A percentile compares a stretch with the other conserved stretches of the same genome.
Conservation (phyloP, 1,139 yeast genomes). For the Blastobotrys illinoisensis region DNA sequence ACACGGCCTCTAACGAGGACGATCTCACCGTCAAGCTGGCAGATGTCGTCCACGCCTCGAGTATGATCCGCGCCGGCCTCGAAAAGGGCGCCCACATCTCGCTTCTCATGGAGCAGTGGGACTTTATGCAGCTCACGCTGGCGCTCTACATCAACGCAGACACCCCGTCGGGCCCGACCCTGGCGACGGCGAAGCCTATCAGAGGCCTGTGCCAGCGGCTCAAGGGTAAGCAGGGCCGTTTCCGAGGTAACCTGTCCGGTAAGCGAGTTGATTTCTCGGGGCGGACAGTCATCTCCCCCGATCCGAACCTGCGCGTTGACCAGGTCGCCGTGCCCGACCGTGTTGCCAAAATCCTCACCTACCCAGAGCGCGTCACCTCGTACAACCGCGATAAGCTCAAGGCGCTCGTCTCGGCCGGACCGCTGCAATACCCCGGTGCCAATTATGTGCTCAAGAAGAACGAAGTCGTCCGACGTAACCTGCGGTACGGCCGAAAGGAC, state of each 20-base stretch:
- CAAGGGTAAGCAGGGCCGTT: slow-evolving; percentile 98
- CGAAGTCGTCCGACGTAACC: slow-evolving; percentile 80
- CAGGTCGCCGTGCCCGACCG: slow-evolving; percentile 98
- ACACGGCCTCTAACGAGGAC: slow-evolving; percentile 91
- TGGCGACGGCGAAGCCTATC: slow-evolving; percentile 60
- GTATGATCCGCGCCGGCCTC: slow-evolving; percentile 87
- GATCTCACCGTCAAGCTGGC: slow-evolving; percentile 94
- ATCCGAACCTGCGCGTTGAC: slow-evolving; percentile 89
- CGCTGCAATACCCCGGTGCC: slow-evolving; percentile 92
- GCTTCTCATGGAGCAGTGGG: slow-evolving; percentile 98
- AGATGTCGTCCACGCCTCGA: slow-evolving; percentile 94
- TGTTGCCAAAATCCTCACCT: slow-evolving; percentile 91
- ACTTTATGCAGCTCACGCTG: slow-evolving; percentile 85
- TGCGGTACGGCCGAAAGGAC: slow-evolving; percentile 80
- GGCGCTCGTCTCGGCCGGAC: slow-evolving; percentile 72
- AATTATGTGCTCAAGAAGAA: slow-evolving; percentile 79
- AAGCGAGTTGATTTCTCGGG: slow-evolving; percentile 98
- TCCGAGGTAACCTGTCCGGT: slow-evolving; percentile 96
- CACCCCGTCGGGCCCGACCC: slow-evolving; percentile 47
- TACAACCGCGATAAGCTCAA: slow-evolving; percentile 79
- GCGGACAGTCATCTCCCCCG: slow-evolving; percentile 97
- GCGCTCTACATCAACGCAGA: slow-evolving; percentile 98
- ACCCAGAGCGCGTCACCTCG: slow-evolving; percentile 90
- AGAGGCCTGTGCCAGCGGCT: slow-evolving; percentile 95
- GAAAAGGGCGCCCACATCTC: slow-evolving; percentile 91